Base-by-base conservation (phyloP, 441 rosid species). In the Eruca vesicaria region DNA sequence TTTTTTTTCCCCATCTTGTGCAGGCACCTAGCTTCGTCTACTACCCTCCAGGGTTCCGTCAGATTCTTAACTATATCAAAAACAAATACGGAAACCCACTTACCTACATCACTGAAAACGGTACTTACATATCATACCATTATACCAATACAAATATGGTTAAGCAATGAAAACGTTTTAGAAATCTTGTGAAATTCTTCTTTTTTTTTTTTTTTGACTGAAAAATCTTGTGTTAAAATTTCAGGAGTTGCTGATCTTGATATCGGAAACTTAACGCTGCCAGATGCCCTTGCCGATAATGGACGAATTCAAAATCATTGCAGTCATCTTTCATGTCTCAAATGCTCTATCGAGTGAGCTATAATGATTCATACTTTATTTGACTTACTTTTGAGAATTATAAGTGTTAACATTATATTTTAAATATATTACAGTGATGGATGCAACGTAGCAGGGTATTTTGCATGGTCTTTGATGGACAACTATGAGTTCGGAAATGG, bases 381-480 rank as follows among this genome's bases (percentile, higher is more conserved):
- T 48, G 53, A 48, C 19, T 15, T 7, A 48, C 10, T 15, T 43
- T 48, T 48, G 20, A 15, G 20, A 48, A 48, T 48, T 48, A 48
- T 48, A 15, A 48, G 3, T 48, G 19, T 48, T 48, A 48, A 48
- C 20, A 15, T 48, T 48, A 15, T 48, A 15, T 48, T 15, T 16
- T 2, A 45, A 5, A 14, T 1, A 0, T 14, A 3, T 38, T 43
- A 43, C 7, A 43, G 78, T 19, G 72, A 67, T 15, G 78, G 73
- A 59, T n/a, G 63, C 68, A 74, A 74, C 12, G 53, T 74, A 48
- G 68, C 15, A 12, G 74, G 79, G 10, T 76, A 69, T 52, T 69
- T 76, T 50, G 65, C 74, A 19, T 76, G 74, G 79, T 69, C 70
- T 6, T 38, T 59, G 64, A 69, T 76, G 79, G 74, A 75, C 50